Evolutionary conservation across 2,329 filamentous ascomycete genomes (phyloP).

Genomic region (Nemania sp.): DNA sequence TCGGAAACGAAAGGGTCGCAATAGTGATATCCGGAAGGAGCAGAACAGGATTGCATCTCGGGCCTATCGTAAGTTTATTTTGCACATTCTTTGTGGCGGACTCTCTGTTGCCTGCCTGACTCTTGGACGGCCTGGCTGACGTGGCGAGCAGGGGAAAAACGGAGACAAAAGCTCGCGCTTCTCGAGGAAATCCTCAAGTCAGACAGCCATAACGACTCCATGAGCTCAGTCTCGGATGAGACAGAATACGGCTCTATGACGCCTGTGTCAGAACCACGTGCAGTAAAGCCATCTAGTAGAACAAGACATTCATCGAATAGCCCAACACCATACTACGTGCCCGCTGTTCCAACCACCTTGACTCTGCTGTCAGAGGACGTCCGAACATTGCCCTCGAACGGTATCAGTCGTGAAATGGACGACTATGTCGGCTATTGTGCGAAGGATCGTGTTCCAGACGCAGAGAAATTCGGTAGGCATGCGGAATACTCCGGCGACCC

Average conservation of each 20-base stretch:
- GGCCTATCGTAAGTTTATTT: constrained; percentile 40
- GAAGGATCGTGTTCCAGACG: constrained; percentile 28
- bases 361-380: constrained; percentile 27
- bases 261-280: constrained; percentile 19
- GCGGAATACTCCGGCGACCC: constrained; percentile 26
- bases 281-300: constrained; percentile 3
- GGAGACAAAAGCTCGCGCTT: constrained; percentile 49
- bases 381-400: constrained; percentile 29
- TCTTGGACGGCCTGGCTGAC: constrained; percentile 25
- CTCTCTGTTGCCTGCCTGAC: neutral
- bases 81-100: neutral
- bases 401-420: constrained; percentile 28
- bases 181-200: constrained; percentile 45
- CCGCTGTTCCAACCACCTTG: constrained; percentile 20
- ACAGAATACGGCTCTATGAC: constrained; percentile 31
- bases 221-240: constrained; percentile 40
- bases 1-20: constrained; percentile 35
- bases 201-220: constrained; percentile 38
- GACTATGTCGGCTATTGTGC: constrained; percentile 30
- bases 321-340: constrained; percentile 30
- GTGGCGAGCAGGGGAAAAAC: constrained; percentile 45
- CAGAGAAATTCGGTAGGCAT: constrained; percentile 21
- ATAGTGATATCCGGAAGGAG: constrained; percentile 40
- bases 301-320: constrained; percentile 34
- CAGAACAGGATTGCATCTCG: constrained; percentile 41